Evolutionary conservation across 768 basidiomycete genomes (phyloP).

Genomic region (Panellus pusillus): DNA sequence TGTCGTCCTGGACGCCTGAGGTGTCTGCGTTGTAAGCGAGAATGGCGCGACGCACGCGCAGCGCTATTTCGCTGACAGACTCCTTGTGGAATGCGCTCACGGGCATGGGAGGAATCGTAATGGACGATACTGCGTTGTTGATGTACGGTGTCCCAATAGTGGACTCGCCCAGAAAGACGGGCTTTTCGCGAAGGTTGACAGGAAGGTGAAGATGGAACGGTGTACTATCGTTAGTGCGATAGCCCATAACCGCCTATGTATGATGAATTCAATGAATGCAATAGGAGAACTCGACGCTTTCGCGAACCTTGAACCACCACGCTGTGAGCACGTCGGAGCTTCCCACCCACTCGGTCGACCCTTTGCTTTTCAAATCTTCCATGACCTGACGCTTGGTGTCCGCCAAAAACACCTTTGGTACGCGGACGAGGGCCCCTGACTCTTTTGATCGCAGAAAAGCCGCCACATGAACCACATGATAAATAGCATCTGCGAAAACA

Average conservation of each 20-base stretch:
- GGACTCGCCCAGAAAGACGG: not conserved
- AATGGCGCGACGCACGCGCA: slow-evolving; percentile 5
- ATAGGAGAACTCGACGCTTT: too few relatives aligned
- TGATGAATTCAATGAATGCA: not conserved
- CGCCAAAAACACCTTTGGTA: slow-evolving; percentile 4
- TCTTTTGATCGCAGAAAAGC: not conserved
- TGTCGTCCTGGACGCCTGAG: not conserved
- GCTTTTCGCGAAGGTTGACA: not conserved
- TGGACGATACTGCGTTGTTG: not conserved
- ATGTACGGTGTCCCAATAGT: not conserved
- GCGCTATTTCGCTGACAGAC: not conserved
- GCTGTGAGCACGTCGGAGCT: slow-evolving; percentile 4
- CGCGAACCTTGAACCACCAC: slow-evolving; percentile 7
- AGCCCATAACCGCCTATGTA: too few relatives aligned
- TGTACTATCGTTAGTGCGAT: not conserved
- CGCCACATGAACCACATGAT: not conserved
- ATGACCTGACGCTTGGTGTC: not conserved
- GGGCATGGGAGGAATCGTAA: not conserved
- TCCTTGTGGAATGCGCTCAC: not conserved
- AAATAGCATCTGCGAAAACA: not conserved
- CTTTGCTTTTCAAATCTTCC: not conserved
- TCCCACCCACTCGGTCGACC: not conserved
- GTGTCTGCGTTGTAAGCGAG: slow-evolving; percentile 1
- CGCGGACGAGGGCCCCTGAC: not conserved
- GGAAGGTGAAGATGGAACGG: not conserved